Conservation (phyloP, 495 filamentous ascomycete genomes). For the Aspergillus kassunensis region DNA sequence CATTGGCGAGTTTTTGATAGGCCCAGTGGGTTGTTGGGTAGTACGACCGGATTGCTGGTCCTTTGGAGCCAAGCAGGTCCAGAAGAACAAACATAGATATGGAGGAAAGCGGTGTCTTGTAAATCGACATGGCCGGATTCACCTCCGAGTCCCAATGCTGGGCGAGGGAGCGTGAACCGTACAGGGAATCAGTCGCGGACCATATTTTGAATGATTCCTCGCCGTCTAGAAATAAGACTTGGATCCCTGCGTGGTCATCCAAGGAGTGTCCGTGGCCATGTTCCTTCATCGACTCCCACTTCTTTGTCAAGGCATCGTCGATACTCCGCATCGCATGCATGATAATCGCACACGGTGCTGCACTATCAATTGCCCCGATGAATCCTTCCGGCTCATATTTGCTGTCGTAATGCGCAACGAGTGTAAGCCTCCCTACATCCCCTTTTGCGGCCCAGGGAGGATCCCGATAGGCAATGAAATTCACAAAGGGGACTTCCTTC, state of each 20-base stretch:
- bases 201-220: conserved; percentile 87
- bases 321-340: conserved; percentile 79
- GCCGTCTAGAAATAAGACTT: conserved; percentile 87
- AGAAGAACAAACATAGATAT: conserved; percentile 92
- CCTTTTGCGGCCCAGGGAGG: conserved; percentile 73
- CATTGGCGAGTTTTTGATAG: conserved; percentile 62
- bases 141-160: conserved; percentile 64
- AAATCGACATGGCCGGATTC: conserved; percentile 68
- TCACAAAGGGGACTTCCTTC: conserved; percentile 73
- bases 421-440: conserved; percentile 72
- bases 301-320: conserved; percentile 71
- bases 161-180: conserved; percentile 78
- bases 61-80: conserved; percentile 73
- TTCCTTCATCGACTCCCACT: conserved; percentile 69
- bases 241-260: conserved; percentile 75
- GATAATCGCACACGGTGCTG: conserved; percentile 87
- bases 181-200: conserved; percentile 77
- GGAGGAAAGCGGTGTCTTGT: conserved; percentile 64
- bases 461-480: conserved; percentile 84
- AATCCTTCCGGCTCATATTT: conserved; percentile 80
- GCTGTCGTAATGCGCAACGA: conserved; percentile 94
- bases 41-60: conserved; percentile 72
- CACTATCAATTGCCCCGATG: conserved; percentile 90
- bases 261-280: conserved; percentile 49
- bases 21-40: conserved; percentile 93